phyloP scores from a whole-genome alignment of 441 rosid genomes.

The Arabidopsis hybrid region DNA sequence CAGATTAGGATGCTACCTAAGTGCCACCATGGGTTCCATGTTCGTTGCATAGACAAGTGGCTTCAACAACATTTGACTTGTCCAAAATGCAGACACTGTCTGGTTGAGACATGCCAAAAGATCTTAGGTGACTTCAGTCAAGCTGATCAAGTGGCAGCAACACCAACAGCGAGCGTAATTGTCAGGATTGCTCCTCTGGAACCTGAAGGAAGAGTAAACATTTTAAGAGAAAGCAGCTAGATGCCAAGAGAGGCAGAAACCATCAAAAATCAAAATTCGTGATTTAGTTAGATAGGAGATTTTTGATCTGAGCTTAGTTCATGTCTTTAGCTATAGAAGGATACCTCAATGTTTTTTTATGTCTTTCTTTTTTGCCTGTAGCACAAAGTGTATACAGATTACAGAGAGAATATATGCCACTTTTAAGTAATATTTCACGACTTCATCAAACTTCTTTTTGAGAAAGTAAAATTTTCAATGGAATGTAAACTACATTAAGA shows the following conservation, averaged over 20 bases:
- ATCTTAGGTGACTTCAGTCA: slow-evolving; percentile 41
- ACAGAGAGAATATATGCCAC: slow-evolving; percentile 21
- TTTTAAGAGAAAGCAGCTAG: slow-evolving; percentile 39
- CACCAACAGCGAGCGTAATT: slow-evolving; percentile 37
- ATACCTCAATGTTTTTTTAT: not conserved
- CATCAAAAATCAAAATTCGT: slow-evolving; percentile 14
- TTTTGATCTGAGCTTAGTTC: slow-evolving; percentile 10
- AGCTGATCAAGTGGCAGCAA: slow-evolving; percentile 32
- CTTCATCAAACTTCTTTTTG: slow-evolving; percentile 23
- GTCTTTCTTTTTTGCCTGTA: slow-evolving; percentile 8
- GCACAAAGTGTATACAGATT: slow-evolving; percentile 28
- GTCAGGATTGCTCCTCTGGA: slow-evolving; percentile 39
- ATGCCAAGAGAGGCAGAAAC: slow-evolving; percentile 11
- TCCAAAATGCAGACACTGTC: slow-evolving; percentile 47
- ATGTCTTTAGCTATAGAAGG: slow-evolving; percentile 21
- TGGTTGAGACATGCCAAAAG: slow-evolving; percentile 47
- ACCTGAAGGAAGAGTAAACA: slow-evolving; percentile 44
- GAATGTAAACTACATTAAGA: slow-evolving; percentile 20
- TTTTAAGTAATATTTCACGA: not conserved
- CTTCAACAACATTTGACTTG: slow-evolving; percentile 42
- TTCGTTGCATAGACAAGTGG: slow-evolving; percentile 47
- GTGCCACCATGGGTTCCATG: slow-evolving; percentile 48
- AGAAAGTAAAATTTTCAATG: not conserved
- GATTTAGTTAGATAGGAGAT: slow-evolving; percentile 14
- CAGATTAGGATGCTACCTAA: slow-evolving; percentile 43